Percentiles rank a stretch among this genome's conserved stretches.
phyloP scores from a whole-genome alignment of 78 protist species.

The Dictyostelium capitatum region DNA sequence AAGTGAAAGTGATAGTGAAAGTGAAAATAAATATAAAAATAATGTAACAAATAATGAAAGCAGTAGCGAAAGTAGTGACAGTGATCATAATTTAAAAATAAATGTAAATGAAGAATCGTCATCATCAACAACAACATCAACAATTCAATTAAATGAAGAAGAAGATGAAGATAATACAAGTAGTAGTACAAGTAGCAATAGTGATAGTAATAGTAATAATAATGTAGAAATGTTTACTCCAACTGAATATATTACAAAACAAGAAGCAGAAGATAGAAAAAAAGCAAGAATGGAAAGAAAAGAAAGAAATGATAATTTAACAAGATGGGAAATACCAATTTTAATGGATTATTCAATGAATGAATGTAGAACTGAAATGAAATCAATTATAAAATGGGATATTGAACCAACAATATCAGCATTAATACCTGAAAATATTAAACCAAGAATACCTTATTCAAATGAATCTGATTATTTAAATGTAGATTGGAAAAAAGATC shows the following conservation, averaged over 20 bases:
- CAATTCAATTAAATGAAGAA: too few species aligned
- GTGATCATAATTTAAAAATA: too few species aligned
- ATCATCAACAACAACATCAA: not conserved
- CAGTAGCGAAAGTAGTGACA: too few species aligned
- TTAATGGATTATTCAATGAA: not conserved
- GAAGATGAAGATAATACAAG: not conserved
- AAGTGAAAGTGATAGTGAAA: not conserved
- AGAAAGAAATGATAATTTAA: not conserved
- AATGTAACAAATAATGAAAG: not conserved
- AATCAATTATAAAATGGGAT: not conserved
- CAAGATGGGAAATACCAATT: not conserved
- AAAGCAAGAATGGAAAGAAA: not conserved
- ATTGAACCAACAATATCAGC: not conserved
- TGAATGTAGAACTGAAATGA: constrained; percentile 1
- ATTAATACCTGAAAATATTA: not conserved
- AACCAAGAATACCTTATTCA: not conserved
- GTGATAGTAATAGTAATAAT: not conserved
- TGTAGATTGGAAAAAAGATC: not conserved
- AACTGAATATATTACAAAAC: not conserved
- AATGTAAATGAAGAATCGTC: too few species aligned
- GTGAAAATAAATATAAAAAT: not conserved
- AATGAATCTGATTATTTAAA: not conserved
- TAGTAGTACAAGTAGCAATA: not conserved
- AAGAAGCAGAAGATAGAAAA: constrained; percentile 8
- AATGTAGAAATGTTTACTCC: not conserved